Base-by-base conservation (phyloP, 2,329 filamentous ascomycete species). In the Beauveria australis region DNA sequence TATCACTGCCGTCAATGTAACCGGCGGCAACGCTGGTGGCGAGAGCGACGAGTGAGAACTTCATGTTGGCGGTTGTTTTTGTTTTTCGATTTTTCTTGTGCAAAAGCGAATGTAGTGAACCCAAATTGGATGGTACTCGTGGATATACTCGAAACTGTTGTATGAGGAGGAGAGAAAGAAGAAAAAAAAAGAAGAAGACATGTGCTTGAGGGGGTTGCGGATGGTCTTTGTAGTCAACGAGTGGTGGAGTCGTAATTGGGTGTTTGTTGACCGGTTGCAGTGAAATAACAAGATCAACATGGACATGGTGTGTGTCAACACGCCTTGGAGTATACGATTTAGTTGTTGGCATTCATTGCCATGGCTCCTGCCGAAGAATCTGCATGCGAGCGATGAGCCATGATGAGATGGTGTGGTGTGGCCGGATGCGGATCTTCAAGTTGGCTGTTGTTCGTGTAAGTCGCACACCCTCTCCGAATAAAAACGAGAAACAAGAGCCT, bases 201-300 rank as follows among this genome's bases (percentile, higher is more conserved):
- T n/a, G 3, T 7, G 5, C 14, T 12, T 7, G 33, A 37, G 26
- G 33, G 47, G 59, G 53, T 28, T 51, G 53, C 16, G 47, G 30
- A 52, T 37, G 52, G 44, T 52, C 59, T 61, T 61, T 61, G 59
- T 61, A 57, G 59, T 61, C 19, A 26, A 37, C 37, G 16, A 37
- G 28, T 46, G 56, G 48, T 53, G 56, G 44, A 18, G 53, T 54
- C 40, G 6, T 6, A 24, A 44, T 54, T 28, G 24, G 30, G 44
- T 22, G 8, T 37, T 40, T 41, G 47, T 5, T 24, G 33, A 49
- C 48, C 48, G 48, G 24, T 46, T 59, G 56, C 56, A 57, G 54
- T n/a, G 28, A 28, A 6, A 10, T 8, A 5, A 2, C 37, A 22
- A 37, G 22, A 41, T 40, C 28, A 41, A 24, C 40, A 16, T 28